Base-by-base conservation (phyloP, 2,329 filamentous ascomycete species). In the Alternaria consortialis region DNA sequence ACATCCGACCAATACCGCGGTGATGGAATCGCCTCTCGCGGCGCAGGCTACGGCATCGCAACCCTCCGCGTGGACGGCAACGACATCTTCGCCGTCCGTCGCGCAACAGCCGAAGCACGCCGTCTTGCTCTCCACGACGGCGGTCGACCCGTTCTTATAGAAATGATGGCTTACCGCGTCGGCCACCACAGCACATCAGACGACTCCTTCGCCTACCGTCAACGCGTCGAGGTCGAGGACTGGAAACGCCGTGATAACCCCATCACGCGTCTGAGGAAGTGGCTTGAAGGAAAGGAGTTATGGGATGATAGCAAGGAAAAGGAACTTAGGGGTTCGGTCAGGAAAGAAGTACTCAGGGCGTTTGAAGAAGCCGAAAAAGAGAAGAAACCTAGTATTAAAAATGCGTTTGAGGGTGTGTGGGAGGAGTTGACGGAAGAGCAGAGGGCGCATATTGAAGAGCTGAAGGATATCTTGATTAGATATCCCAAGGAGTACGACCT, bases 161-260 rank as follows among this genome's bases (percentile, higher is more conserved):
- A 99, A 80, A 93, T 93, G 57, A 97, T 99, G 92, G 94, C 92
- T 25, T 99, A 99, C 80, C 93, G 95, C n/a, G 94, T 98, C 43
- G 94, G 92, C 7, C 93, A 99, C 77, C 95, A 99, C 82, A 97
- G 93, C 79, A 99, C 95, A 0, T 95, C 91, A 0, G 95, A 99
- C 75, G 95, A 99, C 80, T 95, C 91, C 27, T 99, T 97, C 74
- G 95, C 95, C 0, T 99, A 99, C 81, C 91, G 95, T 8, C 93
- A 94, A 1, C 88, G 91, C 27, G 89, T 97, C 1, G 95, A 99
- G 75, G 95, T 99, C 7, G 91, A 97, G 76, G 92, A 97, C 76
- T 97, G 93, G 93, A 97, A 96, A 79, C 79, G 93, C 0, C 84
- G 93, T 12, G 94, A 97, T 74, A 97, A 97, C 73, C 93, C 93